Conservation (phyloP, 1,139 yeast species). For the Lodderomyces pseudojiufengensis region DNA sequence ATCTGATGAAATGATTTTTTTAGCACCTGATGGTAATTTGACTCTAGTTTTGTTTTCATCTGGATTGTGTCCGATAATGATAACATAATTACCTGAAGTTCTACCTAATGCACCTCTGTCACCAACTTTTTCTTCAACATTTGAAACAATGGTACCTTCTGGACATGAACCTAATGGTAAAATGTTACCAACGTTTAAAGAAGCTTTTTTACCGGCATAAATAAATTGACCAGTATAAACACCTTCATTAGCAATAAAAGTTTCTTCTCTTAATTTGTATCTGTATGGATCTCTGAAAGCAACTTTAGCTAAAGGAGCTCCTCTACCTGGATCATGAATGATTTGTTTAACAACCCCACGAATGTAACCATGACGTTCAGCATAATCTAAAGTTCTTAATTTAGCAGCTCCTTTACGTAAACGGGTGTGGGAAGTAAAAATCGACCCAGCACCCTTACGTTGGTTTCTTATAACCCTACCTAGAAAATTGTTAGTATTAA, state of each 20-base stretch:
- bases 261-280: constrained; percentile 97
- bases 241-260: constrained; percentile 99
- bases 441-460: constrained; percentile 99
- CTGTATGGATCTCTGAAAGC: constrained; percentile 99
- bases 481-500: constrained; percentile 30
- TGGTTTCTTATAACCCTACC: constrained; percentile 99
- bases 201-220: constrained; percentile 99
- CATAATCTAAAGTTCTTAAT: constrained; percentile 98
- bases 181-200: constrained; percentile 95
- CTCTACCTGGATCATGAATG: constrained; percentile 99
- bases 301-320: constrained; percentile 99
- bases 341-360: constrained; percentile 99
- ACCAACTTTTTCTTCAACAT: constrained; percentile 98
- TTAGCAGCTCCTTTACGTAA: constrained; percentile 99
- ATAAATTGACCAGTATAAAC: constrained; percentile 98
- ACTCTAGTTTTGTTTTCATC: constrained; percentile 99
- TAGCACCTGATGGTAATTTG: constrained; percentile 98
- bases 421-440: constrained; percentile 99
- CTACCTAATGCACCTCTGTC: constrained; percentile 99
- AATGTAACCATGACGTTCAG: constrained; percentile 99
- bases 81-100: constrained; percentile 99
- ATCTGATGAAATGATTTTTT: constrained; percentile 89
- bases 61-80: constrained; percentile 98
- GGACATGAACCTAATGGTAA: constrained; percentile 96
- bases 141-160: constrained; percentile 98